Conservation (phyloP, 202 grass and related monocot genomes). For the Elaeis oleifera region DNA sequence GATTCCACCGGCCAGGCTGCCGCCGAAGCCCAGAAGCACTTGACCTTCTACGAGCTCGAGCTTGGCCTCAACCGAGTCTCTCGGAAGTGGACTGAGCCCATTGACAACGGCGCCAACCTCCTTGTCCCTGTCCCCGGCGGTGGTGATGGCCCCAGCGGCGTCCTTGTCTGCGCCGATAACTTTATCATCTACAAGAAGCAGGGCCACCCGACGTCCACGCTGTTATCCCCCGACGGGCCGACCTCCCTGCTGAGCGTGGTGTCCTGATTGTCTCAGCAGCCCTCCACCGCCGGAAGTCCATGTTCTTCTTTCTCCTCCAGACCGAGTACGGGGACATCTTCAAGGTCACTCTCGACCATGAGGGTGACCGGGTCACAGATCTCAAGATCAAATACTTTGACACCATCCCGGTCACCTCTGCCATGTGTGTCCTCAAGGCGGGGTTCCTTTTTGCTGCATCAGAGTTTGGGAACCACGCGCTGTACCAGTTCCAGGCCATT, state of each 20-base stretch:
- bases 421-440: constrained; percentile 62
- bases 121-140: constrained; percentile 84
- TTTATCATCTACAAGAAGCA: constrained; percentile 92
- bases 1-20: constrained; percentile 75
- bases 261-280: constrained; percentile 90
- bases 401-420: constrained; percentile 75
- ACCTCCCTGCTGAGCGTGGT: constrained; percentile 81
- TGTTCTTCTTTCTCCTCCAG: constrained; percentile 93
- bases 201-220: constrained; percentile 82
- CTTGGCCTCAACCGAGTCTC: constrained; percentile 90
- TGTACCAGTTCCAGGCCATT: constrained; percentile 90
- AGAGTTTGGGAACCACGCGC: constrained; percentile 84
- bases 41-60: constrained; percentile 98
- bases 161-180: constrained; percentile 89
- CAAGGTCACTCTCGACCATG: constrained; percentile 74
- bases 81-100: constrained; percentile 74
- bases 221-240: constrained; percentile 81
- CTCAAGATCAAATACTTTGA: constrained; percentile 98
- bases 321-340: constrained; percentile 91
- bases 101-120: constrained; percentile 87
- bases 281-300: constrained; percentile 67
- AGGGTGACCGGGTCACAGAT: constrained; percentile 52
- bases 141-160: constrained; percentile 63
- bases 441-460: constrained; percentile 83
- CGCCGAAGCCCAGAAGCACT: constrained; percentile 75